Conservation (phyloP, 1,284 basidiomycete genomes). For the Heterobasidion parviporum region DNA sequence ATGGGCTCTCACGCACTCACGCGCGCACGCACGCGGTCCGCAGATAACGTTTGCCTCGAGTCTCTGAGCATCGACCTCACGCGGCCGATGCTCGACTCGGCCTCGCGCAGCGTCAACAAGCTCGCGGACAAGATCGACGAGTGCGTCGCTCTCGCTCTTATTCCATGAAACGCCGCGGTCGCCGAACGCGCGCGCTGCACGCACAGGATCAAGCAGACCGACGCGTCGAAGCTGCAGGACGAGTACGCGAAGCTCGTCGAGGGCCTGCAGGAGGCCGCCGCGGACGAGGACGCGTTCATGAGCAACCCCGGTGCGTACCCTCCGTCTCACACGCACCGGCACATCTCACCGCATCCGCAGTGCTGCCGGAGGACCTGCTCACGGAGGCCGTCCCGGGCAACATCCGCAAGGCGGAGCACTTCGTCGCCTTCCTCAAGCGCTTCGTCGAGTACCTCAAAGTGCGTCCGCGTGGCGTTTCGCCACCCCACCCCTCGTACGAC, state of each 20-base stretch:
- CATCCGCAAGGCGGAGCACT: constrained; percentile 98
- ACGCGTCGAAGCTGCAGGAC: constrained; percentile 91
- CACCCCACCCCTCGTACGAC: constrained; percentile 1
- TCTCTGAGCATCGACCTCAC: constrained; percentile 97
- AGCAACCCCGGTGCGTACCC: constrained; percentile 70
- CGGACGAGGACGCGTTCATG: constrained; percentile 80
- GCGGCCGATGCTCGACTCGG: constrained; percentile 97
- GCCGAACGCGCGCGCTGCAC: not conserved
- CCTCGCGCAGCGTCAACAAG: constrained; percentile 81
- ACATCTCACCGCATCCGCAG: constrained; percentile 26
- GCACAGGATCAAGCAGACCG: constrained; percentile 83
- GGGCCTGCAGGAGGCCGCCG: constrained; percentile 77
- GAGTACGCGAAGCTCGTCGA: constrained; percentile 97
- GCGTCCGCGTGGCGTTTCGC: not conserved
- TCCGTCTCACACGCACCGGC: not conserved
- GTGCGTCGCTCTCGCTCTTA: constrained; percentile 34
- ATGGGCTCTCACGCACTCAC: too few relatives aligned
- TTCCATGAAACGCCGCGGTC: not conserved
- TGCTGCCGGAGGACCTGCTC: constrained; percentile 91
- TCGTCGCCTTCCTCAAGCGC: constrained; percentile 95
- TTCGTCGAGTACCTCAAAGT: constrained; percentile 99
- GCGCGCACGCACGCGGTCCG: not conserved
- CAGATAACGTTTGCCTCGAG: constrained; percentile 99
- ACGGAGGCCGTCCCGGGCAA: constrained; percentile 97
- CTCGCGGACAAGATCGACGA: constrained; percentile 93